These are phyloP conservation scores for Zopfia rhizophila DNA, from an alignment of 2,329 filamentous ascomycete species.

Conservation along the genomic window DNA sequence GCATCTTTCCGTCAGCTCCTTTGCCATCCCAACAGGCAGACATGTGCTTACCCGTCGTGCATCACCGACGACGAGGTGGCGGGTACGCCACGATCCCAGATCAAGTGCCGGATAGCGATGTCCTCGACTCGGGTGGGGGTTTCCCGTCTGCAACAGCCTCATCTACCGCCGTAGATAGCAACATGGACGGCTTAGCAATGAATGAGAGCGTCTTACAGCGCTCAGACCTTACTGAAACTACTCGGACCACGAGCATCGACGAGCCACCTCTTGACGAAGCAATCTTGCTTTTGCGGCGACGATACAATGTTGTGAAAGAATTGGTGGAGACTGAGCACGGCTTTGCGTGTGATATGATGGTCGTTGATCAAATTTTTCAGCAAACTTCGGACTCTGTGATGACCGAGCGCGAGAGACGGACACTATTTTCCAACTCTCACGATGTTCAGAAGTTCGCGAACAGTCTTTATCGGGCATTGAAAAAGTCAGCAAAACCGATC, in stretches of 20 bases:
- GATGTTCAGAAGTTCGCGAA: slow-evolving; percentile 90
- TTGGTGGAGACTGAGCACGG: slow-evolving; percentile 91
- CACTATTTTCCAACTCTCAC: slow-evolving; percentile 92
- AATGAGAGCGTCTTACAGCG: too few relatives aligned
- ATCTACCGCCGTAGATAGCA: too few relatives aligned
- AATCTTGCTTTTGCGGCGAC: slow-evolving; percentile 69
- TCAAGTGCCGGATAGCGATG: not conserved
- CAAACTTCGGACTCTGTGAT: slow-evolving; percentile 86
- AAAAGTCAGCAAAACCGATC: slow-evolving; percentile 79
- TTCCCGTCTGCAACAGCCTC: too few relatives aligned
- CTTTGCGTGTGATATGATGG: slow-evolving; percentile 95
- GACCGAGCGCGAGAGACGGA: slow-evolving; percentile 83
- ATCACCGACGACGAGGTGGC: not conserved
- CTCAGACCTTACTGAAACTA: too few relatives aligned
- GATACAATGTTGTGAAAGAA: slow-evolving; percentile 88
- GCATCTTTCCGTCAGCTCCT: slow-evolving; percentile 12
- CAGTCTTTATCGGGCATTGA: slow-evolving; percentile 80
- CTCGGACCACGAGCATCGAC: too few relatives aligned
- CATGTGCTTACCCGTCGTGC: slow-evolving; percentile 1
- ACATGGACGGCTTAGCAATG: too few relatives aligned
- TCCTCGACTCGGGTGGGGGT: slow-evolving; percentile 35
- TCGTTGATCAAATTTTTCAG: slow-evolving; percentile 97
- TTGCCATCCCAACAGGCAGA: too few relatives aligned
- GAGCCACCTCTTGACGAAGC: slow-evolving; percentile 18
- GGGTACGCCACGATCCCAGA: not conserved